Percentiles rank a stretch among this genome's conserved stretches.
Conservation (phyloP, 1,284 basidiomycete genomes). For the Fomitopsis schrenkii region DNA sequence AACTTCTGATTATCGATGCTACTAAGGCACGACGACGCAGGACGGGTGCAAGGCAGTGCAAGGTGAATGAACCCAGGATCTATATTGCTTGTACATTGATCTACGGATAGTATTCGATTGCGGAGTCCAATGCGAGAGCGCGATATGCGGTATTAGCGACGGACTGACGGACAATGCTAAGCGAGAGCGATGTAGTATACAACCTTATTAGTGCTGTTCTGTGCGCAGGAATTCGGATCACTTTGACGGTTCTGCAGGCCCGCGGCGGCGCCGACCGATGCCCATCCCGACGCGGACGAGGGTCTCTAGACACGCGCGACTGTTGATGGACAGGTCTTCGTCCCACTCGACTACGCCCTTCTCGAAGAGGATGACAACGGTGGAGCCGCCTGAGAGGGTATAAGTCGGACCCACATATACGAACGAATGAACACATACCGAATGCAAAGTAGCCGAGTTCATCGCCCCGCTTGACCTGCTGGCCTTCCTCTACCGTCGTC, state of each 20-base stretch:
- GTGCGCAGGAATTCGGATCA: background rate
- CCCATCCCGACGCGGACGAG: slow-evolving; percentile 87
- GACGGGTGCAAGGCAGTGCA: too few relatives aligned
- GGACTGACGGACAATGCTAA: background rate
- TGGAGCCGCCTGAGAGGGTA: slow-evolving; percentile 73
- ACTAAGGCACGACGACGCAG: too few relatives aligned
- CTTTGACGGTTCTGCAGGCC: background rate
- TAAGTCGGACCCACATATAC: background rate
- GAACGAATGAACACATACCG: slow-evolving; percentile 45
- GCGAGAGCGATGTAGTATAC: background rate
- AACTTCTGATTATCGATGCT: too few relatives aligned
- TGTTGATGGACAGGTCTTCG: slow-evolving; percentile 85
- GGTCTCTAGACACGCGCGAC: slow-evolving; percentile 80
- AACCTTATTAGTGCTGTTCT: background rate
- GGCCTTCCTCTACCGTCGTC: slow-evolving; percentile 82
- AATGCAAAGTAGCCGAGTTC: slow-evolving; percentile 95
- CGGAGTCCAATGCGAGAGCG: background rate
- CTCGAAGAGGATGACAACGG: slow-evolving; percentile 86
- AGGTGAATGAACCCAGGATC: too few relatives aligned
- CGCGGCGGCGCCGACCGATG: slow-evolving; percentile 45
- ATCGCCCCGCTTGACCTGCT: slow-evolving; percentile 76
- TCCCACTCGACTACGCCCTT: slow-evolving; percentile 84
- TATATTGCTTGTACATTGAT: background rate
- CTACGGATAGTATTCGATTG: background rate
- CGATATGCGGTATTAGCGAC: background rate